phyloP scores from a whole-genome alignment of 768 basidiomycete genomes.

The Dentipellis fragilis region DNA sequence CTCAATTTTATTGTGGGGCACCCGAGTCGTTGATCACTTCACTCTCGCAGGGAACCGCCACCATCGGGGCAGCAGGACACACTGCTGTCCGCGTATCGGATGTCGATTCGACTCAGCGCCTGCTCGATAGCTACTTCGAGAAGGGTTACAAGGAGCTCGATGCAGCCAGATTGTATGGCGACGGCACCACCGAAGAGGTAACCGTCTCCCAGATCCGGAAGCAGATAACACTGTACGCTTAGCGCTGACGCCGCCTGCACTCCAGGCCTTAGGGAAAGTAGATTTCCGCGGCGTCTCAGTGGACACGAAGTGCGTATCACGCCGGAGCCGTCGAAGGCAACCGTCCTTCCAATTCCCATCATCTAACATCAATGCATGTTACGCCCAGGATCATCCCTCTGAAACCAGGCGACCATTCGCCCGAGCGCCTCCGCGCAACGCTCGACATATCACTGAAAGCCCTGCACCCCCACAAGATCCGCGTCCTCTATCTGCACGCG shows the following conservation, averaged over 20 bases:
- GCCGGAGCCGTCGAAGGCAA: neutral
- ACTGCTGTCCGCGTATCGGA: conserved; percentile 30
- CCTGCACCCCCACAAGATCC: conserved; percentile 35
- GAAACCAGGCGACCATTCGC: conserved; percentile 30
- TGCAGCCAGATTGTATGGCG: conserved; percentile 38
- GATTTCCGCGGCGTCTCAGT: conserved; percentile 29
- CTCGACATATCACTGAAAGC: conserved; percentile 35
- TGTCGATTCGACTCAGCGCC: conserved; percentile 28
- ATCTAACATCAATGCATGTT: neutral
- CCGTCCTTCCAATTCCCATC: no score
- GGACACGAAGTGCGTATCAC: conserved; percentile 35
- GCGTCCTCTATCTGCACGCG: conserved; percentile 48
- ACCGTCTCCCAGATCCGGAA: neutral
- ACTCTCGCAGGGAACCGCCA: conserved; percentile 35
- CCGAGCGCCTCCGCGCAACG: conserved; percentile 30
- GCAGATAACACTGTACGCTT: neutral
- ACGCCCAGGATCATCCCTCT: conserved; percentile 26
- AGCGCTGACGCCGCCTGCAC: neutral
- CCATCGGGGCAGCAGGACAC: conserved; percentile 31
- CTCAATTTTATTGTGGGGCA: no score
- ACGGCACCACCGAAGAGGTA: conserved; percentile 48
- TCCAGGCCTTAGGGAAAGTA: conserved; percentile 30
- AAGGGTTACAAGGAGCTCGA: conserved; percentile 36
- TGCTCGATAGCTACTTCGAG: conserved; percentile 33
- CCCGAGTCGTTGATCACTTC: neutral